Evolutionary conservation across 345 rosid species (phyloP), one percentile per base, ranked within the genome.

Genomic region (Turritis glabra): DNA sequence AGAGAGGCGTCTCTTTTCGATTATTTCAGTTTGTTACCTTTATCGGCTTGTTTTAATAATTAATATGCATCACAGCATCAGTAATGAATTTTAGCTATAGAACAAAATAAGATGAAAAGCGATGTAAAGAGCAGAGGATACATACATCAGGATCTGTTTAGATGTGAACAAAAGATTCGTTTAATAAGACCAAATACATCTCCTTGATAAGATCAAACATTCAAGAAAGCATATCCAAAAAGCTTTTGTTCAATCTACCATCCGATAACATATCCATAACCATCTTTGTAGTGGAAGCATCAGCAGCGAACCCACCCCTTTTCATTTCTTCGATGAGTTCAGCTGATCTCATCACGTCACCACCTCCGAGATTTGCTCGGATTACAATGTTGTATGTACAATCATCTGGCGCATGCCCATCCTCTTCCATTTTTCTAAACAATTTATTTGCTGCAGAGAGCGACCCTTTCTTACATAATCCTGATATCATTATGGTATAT

Each of bases 401-500:
- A 8, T 14, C 13, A 44, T 78, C 2, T 37, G 74, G 77, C 4
- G 51, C 33, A 47, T 47, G 35, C n/a, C 69, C 69, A 15, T 65
- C 57, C 5, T 25, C 55, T 32, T 52, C 54, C 77, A 72, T 73
- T 30, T 67, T 67, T 3, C 7, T 67, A 23, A 67, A 52, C 74
- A 67, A 15, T 32, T 8, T 32, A 32, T 32, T 32, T 32, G 74
- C 78, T 60, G 67, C 40, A 47, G 50, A 35, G 4, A 66, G 35
- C 6, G 18, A 58, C 30, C 74, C 71, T 27, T 59, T 64, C 35
- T 17, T 43, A 37, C 79, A 77, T 15, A 73, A 23, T 33, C 80
- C 80, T 8, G 30, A 18, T 9, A 77, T 77, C 72, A 80, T 63
- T 14, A 15, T 48, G 15, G 3, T 55, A 47, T 73, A 73, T 17